phyloP scores from a whole-genome alignment of 2,329 filamentous ascomycete genomes.

The Colletotrichum godetiae region DNA sequence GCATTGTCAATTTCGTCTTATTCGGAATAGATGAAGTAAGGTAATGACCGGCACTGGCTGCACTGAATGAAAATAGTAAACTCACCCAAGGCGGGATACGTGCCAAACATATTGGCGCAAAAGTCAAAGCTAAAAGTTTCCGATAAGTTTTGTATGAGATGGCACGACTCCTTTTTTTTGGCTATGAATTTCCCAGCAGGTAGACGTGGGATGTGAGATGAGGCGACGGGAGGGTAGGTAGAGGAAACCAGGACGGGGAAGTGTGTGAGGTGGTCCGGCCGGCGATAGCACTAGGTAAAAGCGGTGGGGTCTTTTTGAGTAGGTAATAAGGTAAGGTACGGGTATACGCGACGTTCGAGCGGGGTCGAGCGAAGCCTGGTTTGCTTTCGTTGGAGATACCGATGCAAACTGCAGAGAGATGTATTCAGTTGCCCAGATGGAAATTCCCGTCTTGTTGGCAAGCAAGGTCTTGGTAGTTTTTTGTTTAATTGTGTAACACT shows the following conservation, averaged over 20 bases:
- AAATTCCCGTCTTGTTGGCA: not conserved
- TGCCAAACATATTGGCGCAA: conserved; percentile 54
- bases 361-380: conserved; percentile 17
- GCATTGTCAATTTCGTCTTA: not conserved
- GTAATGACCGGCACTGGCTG: not conserved
- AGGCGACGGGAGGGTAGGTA: not conserved
- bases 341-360: conserved; percentile 17
- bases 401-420: not conserved
- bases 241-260: not conserved
- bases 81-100: conserved; percentile 54
- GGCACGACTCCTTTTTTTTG: not conserved
- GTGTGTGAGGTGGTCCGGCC: not conserved
- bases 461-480: not conserved
- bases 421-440: not conserved
- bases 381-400: conserved; percentile 14
- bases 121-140: not conserved
- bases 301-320: conserved; percentile 19
- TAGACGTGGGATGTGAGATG: conserved; percentile 4
- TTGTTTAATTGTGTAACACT: not conserved
- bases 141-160: conserved; percentile 7
- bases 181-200: not conserved
- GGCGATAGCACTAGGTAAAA: conserved; percentile 22
- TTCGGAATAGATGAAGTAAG: not conserved
- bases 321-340: not conserved
- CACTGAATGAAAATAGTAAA: conserved; percentile 26